Conservation (phyloP, 78 protist genomes). For the Dictyostelium brefeldianum region DNA sequence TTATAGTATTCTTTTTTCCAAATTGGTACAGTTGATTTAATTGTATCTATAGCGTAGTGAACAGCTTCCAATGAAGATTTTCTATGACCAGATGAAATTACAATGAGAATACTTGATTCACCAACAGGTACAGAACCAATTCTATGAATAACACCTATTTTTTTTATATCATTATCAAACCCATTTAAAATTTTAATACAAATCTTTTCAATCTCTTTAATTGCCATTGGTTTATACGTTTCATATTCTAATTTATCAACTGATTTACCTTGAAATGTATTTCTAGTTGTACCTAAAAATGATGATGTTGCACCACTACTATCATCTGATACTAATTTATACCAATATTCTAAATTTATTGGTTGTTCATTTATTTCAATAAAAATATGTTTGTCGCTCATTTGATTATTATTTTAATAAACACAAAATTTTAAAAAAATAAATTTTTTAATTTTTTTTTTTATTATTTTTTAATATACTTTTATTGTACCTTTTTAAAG, state of each 20-base stretch:
- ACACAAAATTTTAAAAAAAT: too few relatives aligned
- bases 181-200: neutral
- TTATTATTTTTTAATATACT: too few relatives aligned
- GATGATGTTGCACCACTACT: constrained; percentile 74
- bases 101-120: constrained; percentile 78
- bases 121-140: constrained; percentile 79
- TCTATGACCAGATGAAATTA: constrained; percentile 82
- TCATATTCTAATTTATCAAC: constrained; percentile 83
- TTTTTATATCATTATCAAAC: constrained; percentile 23
- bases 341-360: constrained; percentile 25
- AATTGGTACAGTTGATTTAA: constrained; percentile 87
- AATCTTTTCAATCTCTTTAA: constrained; percentile 47
- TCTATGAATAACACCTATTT: constrained; percentile 67
- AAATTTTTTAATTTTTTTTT: too few relatives aligned
- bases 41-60: constrained; percentile 75
- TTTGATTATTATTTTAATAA: too few relatives aligned
- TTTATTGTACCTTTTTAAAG: too few relatives aligned
- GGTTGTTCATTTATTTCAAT: constrained; percentile 9
- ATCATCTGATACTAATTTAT: constrained; percentile 12
- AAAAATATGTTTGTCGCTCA: neutral
- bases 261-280: constrained; percentile 66
- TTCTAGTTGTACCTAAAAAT: constrained; percentile 81
- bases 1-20: constrained; percentile 89
- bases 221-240: constrained; percentile 88
- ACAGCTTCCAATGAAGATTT: constrained; percentile 78